A percentile compares a stretch with the other conserved stretches of the same genome.
Evolutionary conservation across 306 rosid genomes (phyloP).

Genomic region (Medicago ruthenica): DNA sequence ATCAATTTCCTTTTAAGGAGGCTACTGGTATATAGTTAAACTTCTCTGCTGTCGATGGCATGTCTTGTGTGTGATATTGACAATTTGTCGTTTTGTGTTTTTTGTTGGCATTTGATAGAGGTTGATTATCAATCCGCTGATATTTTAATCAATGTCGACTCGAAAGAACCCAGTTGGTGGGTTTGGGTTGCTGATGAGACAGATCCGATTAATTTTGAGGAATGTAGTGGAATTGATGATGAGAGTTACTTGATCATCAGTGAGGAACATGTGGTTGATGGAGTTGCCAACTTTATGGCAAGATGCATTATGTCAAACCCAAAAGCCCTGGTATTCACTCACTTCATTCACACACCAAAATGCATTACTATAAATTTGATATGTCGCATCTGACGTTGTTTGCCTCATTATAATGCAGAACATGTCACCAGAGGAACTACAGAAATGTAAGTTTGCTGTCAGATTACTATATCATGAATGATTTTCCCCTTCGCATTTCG

Average conservation of each 20-base stretch:
- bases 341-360: neutral
- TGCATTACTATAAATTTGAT: conserved; percentile 18
- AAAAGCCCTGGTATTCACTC: conserved; percentile 62
- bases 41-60: conserved; percentile 4
- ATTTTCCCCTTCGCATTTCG: conserved; percentile 18
- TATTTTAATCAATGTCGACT: conserved; percentile 70
- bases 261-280: conserved; percentile 94
- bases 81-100: neutral
- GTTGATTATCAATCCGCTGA: conserved; percentile 76
- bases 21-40: conserved; percentile 66
- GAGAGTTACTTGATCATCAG: conserved; percentile 78
- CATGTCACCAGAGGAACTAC: conserved; percentile 84
- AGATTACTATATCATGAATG: conserved; percentile 12
- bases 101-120: conserved; percentile 50
- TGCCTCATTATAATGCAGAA: conserved; percentile 62
- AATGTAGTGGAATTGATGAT: conserved; percentile 81
- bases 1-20: conserved; percentile 85
- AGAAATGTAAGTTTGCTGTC: conserved; percentile 63
- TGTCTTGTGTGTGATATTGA: conserved; percentile 23
- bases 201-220: conserved; percentile 70
- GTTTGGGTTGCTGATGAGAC: conserved; percentile 88
- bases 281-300: conserved; percentile 93
- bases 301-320: conserved; percentile 87
- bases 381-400: conserved; percentile 25
- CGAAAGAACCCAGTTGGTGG: conserved; percentile 90